Conservation (phyloP, 176 grass and related monocot species). For the Eragrostis nindensis region DNA sequence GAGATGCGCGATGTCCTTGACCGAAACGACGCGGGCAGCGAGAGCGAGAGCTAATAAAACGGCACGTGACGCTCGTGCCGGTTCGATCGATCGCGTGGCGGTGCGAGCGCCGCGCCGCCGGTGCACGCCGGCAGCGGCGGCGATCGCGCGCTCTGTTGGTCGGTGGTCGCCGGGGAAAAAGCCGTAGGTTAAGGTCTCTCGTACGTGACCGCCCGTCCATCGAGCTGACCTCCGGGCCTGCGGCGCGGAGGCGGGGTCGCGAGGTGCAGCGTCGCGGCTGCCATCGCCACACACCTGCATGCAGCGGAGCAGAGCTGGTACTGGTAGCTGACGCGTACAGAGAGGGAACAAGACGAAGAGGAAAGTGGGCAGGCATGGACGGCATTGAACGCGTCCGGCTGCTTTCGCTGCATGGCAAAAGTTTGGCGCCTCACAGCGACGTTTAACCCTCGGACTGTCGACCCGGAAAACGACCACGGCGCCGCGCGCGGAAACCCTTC, state of each 20-base stretch:
- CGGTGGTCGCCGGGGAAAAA: slow-evolving; percentile 4
- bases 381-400: slow-evolving; percentile 35
- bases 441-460: slow-evolving; percentile 53
- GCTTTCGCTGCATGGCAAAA: slow-evolving; percentile 29
- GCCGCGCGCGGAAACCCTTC: no score
- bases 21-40: no score
- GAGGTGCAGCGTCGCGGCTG: no score
- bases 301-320: not conserved
- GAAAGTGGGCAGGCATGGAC: slow-evolving; percentile 29
- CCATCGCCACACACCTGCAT: no score
- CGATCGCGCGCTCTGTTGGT: not conserved
- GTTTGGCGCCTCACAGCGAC: slow-evolving; percentile 52
- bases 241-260: no score
- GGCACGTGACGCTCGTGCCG: slow-evolving; percentile 44
- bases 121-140: not conserved
- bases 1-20: no score
- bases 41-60: no score
- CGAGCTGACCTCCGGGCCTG: not conserved
- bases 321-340: not conserved
- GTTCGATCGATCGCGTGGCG: not conserved
- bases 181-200: not conserved
- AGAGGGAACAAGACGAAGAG: not conserved
- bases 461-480: slow-evolving; percentile 19
- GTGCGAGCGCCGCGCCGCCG: slow-evolving; percentile 30
- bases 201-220: not conserved